These are phyloP conservation scores for Solanum gracilifrons DNA, from an alignment of 257 asterid genomes.

Conservation along the genomic window DNA sequence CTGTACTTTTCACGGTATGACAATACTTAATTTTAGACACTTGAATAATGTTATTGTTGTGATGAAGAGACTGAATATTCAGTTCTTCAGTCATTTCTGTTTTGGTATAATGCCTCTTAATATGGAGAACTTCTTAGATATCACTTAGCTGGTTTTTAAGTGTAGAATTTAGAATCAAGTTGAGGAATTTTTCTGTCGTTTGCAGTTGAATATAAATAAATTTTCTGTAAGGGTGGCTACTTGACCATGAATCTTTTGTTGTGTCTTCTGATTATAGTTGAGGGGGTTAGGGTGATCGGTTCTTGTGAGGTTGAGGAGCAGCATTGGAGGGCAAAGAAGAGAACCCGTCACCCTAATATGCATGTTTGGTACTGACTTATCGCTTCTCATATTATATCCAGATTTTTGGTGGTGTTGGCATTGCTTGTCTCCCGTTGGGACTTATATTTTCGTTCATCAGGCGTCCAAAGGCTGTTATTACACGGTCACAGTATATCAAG, in stretches of 20 bases:
- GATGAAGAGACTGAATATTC: neutral
- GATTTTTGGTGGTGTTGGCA: constrained; percentile 99
- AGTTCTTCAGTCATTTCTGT: neutral
- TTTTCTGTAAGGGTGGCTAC: neutral
- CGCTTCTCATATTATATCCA: constrained; percentile 18
- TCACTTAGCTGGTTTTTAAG: neutral
- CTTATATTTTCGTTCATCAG: constrained; percentile 84
- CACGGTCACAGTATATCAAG: constrained; percentile 98
- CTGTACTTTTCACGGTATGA: constrained; percentile 86
- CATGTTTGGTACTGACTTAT: constrained; percentile 11
- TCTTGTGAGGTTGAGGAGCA: neutral
- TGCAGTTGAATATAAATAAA: neutral
- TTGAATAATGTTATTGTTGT: neutral
- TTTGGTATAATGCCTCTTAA: neutral
- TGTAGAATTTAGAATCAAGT: neutral
- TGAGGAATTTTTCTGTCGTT: neutral
- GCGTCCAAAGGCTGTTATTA: constrained; percentile 99
- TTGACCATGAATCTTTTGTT: neutral
- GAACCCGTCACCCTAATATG: neutral
- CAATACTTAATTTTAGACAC: neutral
- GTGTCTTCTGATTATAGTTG: neutral
- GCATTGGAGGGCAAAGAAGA: neutral
- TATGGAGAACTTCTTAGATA: neutral
- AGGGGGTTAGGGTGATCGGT: neutral
- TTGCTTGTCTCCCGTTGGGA: constrained; percentile 93